A percentile compares a stretch with the other conserved stretches of the same genome.
phyloP scores from a whole-genome alignment of 208 protist genomes.

The Strigomonas culicis region DNA sequence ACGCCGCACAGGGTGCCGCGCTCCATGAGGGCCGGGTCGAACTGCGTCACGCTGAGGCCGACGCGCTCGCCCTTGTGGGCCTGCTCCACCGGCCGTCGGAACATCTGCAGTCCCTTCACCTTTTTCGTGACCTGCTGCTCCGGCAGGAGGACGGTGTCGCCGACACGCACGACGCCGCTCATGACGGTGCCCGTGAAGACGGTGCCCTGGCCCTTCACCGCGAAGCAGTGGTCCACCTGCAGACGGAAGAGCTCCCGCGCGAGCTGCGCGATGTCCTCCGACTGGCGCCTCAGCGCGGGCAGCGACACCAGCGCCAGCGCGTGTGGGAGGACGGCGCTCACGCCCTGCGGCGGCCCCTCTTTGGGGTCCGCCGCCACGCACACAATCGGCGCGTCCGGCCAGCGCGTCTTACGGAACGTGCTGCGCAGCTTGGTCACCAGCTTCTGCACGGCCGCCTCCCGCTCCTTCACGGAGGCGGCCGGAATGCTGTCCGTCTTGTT shows the following conservation, averaged over 20 bases:
- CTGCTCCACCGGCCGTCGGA: slow-evolving; percentile 77
- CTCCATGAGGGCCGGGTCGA: slow-evolving; percentile 89
- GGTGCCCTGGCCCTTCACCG: slow-evolving; percentile 94
- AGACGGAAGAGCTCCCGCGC: slow-evolving; percentile 78
- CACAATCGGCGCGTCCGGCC: slow-evolving; percentile 62
- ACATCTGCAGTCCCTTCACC: slow-evolving; percentile 96
- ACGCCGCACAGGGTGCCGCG: slow-evolving; percentile 76
- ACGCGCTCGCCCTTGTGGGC: slow-evolving; percentile 86
- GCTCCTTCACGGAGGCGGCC: slow-evolving; percentile 14
- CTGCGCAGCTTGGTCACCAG: slow-evolving; percentile 41
- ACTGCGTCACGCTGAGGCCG: slow-evolving; percentile 92
- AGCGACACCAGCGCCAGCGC: slow-evolving; percentile 40
- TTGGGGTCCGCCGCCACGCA: slow-evolving; percentile 63
- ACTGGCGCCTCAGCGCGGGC: slow-evolving; percentile 21
- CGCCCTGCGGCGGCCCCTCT: slow-evolving; percentile 6
- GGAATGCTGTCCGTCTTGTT: slow-evolving; percentile 96
- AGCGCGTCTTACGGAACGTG: slow-evolving; percentile 73
- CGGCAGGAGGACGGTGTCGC: slow-evolving; percentile 87
- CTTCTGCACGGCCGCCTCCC: slow-evolving; percentile 34
- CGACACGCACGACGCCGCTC: slow-evolving; percentile 69
- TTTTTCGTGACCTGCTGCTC: slow-evolving; percentile 67
- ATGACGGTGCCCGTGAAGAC: slow-evolving; percentile 97
- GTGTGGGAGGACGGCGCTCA: slow-evolving; percentile 25
- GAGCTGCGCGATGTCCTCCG: slow-evolving; percentile 16
- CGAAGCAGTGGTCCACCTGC: slow-evolving; percentile 98